Percentiles rank a stretch among this genome's conserved stretches.
Evolutionary conservation across 495 filamentous ascomycete species (phyloP).

Genomic region (Neurospora pannonica): DNA sequence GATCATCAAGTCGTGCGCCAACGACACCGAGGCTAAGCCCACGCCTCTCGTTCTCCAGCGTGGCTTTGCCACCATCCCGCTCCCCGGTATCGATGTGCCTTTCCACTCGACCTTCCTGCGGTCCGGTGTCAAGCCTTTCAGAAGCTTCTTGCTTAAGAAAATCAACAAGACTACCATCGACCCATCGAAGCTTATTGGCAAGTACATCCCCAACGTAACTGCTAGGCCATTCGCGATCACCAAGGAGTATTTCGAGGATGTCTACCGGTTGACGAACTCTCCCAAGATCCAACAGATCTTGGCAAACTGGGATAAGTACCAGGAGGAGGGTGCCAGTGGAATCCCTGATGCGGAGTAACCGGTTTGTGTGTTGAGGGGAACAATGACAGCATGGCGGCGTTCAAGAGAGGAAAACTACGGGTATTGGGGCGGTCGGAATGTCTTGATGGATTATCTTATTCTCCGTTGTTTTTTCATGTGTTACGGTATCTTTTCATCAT

Average conservation of each 20-base stretch:
- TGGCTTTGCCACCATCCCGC: conserved; percentile 93
- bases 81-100: conserved; percentile 93
- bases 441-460: not conserved
- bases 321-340: conserved; percentile 15
- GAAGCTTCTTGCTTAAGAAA: conserved; percentile 95
- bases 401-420: not conserved
- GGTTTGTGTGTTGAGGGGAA: not conserved
- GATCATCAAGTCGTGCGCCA: conserved; percentile 73
- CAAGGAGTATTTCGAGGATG: conserved; percentile 98
- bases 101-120: conserved; percentile 98
- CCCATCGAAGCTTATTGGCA: conserved; percentile 88
- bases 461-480: not conserved
- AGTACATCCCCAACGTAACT: conserved; percentile 98
- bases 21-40: conserved; percentile 79
- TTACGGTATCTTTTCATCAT: not conserved
- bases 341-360: not conserved
- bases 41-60: conserved; percentile 80
- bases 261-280: conserved; percentile 85
- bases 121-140: conserved; percentile 96
- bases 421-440: not conserved
- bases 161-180: conserved; percentile 98
- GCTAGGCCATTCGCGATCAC: conserved; percentile 89
- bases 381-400: not conserved
- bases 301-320: conserved; percentile 70
- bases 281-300: conserved; percentile 84